Conservation (phyloP, 2,329 filamentous ascomycete species). For the Teratosphaeria gauchensis region DNA sequence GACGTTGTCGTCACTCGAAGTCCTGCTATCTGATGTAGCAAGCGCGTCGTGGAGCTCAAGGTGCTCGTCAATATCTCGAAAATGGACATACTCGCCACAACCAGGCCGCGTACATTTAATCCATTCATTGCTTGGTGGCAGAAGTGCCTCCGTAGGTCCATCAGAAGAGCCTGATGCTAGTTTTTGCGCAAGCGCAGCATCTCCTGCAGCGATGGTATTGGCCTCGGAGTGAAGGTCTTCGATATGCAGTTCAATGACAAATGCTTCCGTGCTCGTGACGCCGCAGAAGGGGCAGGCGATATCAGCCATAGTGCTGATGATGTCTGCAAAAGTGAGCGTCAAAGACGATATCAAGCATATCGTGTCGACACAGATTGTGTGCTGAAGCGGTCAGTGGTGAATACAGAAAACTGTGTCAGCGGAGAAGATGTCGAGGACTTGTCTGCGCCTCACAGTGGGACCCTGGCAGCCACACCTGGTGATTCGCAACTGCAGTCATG, state of each 20-base stretch:
- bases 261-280: constrained; percentile 14
- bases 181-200: not conserved
- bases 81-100: constrained; percentile 34
- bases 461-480: not conserved
- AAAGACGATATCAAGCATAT: not conserved
- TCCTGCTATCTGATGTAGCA: constrained; percentile 23
- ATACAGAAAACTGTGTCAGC: not conserved
- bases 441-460: not conserved
- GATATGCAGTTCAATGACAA: constrained; percentile 23
- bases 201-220: constrained; percentile 14
- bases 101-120: constrained; percentile 33
- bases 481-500: not conserved
- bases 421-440: not conserved
- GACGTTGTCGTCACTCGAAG: not conserved
- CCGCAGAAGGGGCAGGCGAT: constrained; percentile 22
- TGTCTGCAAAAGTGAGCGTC: not conserved
- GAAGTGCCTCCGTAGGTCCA: not conserved
- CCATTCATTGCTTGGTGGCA: constrained; percentile 15
- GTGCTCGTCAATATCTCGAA: constrained; percentile 37
- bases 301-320: constrained; percentile 12
- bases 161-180: not conserved
- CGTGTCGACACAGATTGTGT: not conserved
- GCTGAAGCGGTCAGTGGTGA: not conserved
- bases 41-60: constrained; percentile 32
- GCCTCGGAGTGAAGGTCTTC: constrained; percentile 24